Base-by-base conservation (phyloP, 1,284 basidiomycete genomes). In the Porphyrellus sp. region DNA sequence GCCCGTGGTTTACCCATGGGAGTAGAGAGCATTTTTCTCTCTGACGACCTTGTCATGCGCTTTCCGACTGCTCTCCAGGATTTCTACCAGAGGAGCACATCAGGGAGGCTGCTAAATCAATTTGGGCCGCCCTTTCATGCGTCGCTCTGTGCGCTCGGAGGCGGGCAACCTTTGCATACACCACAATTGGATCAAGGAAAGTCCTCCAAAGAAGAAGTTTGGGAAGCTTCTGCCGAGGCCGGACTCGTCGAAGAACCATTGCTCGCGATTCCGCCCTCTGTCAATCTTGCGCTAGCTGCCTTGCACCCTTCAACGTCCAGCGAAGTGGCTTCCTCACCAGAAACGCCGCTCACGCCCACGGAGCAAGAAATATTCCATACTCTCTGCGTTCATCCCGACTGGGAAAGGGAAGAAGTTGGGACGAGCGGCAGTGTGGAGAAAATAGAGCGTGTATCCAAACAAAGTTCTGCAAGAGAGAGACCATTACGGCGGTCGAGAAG, bases 311-410 rank as follows among this genome's bases (percentile, higher is more conserved):
- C 54, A 28, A 53, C 46, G 28, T 50, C 56, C 46, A 45, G 44
- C 8, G 52, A 64, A 38, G 59, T 55, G 15, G 41, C 20, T 7
- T 18, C 39, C 15, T 35, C 30, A 15, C 46, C 58, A 31, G 79
- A 80, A 46, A 68, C 69, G 8, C 85, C 85, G 24, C 73, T 88
- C 48, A 86, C 77, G 55, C 80, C 81, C n/a, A 81, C 77, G 15
- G 85, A 88, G 59, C 79, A 84, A 63, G 82, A 84, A 63, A 80
- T 88, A 46, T 87, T 88, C 69, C 79, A 74, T 38, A 74, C 76
- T 45, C 66, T 87, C 24, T 87, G 83, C 59, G 71, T 77, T 27
- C 75, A 76, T 51, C 74, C 80, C 25, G 83, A 85, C 55, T 83
- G 79, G 77, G 80, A 82, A 38, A 63, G 65, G 56, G 75, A 77